Evolutionary conservation across 495 filamentous ascomycete genomes (phyloP), one percentile per base, ranked within the genome.

Genomic region (Penicillium verhagenii): DNA sequence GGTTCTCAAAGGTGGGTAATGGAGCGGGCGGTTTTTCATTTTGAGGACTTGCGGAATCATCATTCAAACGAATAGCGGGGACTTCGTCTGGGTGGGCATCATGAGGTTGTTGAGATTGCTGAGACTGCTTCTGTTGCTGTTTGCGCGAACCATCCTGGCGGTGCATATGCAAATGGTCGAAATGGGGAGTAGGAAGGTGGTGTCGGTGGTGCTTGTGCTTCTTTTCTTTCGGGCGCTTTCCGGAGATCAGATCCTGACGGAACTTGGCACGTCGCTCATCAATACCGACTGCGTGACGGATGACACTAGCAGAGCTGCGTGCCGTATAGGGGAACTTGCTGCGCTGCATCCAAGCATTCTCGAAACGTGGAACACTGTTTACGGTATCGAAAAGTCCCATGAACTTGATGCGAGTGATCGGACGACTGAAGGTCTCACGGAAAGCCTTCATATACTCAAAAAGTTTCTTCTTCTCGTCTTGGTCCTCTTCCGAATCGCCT

Each of bases 261-360:
- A 84, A 84, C 50, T 83, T 84, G 33, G 88, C 89, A 7, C 89
- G 79, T 3, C 89, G 79, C 69, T 92, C 89, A 49, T 92, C 89
- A 55, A 91, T 90, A 38, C 82, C 82, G 6, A 92, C 89, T 1
- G 88, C 89, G 66, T 92, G 89, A 3, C 89, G 65, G 48, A 81
- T 79, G n/a, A 81, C 69, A 59, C 77, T 86, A 16, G 89, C 89
- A 4, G 86, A 86, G 54, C 87, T 91, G 40, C 86, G 79, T 1
- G 90, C 89, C 0, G 89, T 92, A 56, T 93, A 94, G 0, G 90
- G n/a, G 53, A 91, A 91, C 63, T 88, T 91, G 56, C 79, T 86
- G 25, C 90, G 79, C 60, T 91, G 80, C 86, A 96, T 88, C 87
- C 88, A 94, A 0, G 91, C 89, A 8, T 85, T 82, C 68, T 96